Base-by-base conservation (phyloP, 306 rosid genomes). In the Myrica gale region DNA sequence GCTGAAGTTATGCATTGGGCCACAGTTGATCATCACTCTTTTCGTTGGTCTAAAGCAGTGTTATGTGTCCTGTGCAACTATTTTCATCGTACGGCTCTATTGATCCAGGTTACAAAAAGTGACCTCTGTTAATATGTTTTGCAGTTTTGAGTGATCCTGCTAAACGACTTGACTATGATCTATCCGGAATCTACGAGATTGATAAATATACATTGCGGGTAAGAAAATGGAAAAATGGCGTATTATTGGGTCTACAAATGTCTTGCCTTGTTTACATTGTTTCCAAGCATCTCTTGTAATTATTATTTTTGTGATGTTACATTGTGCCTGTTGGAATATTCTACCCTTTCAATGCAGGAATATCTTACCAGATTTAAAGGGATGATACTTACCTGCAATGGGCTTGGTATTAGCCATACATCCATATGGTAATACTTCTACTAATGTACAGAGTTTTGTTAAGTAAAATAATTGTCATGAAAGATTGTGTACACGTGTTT, bases 321-420 rank as follows among this genome's bases (percentile, higher is more conserved):
- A 47, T 50, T 50, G 76, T 82, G 17, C 54, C 41, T 62, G 20
- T 71, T 46, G 37, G 63, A 51, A 68, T 16, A 52, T 11, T 37
- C 62, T 74, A 72, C 51, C 23, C 63, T 78, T 78, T 57, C 51
- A 21, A 58, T 58, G 23, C 88, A 88, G 96, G 96, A 90, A 86
- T 90, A 90, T 85, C 96, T 88, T 78, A 85, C 85, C 62, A 87
- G 96, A 85, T 90, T 90, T 78, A 88, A 89, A 77, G 91, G 91
- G 77, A 85, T 90, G 96, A 90, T 90, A 82, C 93, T 90, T 71
- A 90, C 96, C 58, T 90, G 96, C 85, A 90, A 90, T 73, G 96
- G 96, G 73, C 92, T 90, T 52, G 93, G 96, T 63, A 88, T 90
- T 76, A 53, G 79, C 63, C 88, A 83, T 5, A 44, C 87, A 48